Conservation (phyloP, 1,139 yeast genomes). For the Debaryomycetaceae sp. region DNA sequence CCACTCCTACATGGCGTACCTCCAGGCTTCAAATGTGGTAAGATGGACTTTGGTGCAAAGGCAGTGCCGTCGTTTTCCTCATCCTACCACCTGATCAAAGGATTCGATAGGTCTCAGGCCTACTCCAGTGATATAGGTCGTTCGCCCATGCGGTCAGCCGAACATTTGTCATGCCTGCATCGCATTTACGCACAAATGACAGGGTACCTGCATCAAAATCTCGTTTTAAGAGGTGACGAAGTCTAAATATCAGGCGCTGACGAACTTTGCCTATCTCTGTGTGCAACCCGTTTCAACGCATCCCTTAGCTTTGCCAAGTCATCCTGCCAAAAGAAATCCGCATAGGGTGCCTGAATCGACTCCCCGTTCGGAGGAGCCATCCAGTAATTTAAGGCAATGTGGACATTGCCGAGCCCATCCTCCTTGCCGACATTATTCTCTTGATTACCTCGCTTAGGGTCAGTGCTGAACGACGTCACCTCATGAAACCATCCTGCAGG, state of each 20-base stretch:
- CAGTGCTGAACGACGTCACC: constrained; percentile 54
- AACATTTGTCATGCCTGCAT: too few species aligned
- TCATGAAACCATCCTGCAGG: constrained; percentile 86
- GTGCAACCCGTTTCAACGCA: not conserved
- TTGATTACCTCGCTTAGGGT: constrained; percentile 9
- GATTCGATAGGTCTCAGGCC: too few species aligned
- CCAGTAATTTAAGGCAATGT: constrained; percentile 72
- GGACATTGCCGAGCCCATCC: constrained; percentile 21
- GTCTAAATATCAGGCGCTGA: not conserved
- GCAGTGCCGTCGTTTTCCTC: too few species aligned
- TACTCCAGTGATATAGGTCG: too few species aligned
- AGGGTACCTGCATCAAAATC: not conserved
- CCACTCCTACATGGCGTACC: too few species aligned
- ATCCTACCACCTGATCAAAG: too few species aligned
- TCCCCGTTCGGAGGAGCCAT: constrained; percentile 56
- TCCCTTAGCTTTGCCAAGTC: constrained; percentile 32
- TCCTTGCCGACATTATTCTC: constrained; percentile 11
- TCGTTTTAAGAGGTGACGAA: too few species aligned
- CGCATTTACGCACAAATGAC: too few species aligned
- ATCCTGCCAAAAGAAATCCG: constrained; percentile 45
- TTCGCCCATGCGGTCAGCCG: too few species aligned
- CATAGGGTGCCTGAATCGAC: constrained; percentile 30
- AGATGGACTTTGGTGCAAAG: too few species aligned
- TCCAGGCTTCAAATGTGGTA: too few species aligned
- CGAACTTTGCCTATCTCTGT: not conserved